Evolutionary conservation across 75 land plant species (phyloP).

Genomic region (Ceratopteris richardii): DNA sequence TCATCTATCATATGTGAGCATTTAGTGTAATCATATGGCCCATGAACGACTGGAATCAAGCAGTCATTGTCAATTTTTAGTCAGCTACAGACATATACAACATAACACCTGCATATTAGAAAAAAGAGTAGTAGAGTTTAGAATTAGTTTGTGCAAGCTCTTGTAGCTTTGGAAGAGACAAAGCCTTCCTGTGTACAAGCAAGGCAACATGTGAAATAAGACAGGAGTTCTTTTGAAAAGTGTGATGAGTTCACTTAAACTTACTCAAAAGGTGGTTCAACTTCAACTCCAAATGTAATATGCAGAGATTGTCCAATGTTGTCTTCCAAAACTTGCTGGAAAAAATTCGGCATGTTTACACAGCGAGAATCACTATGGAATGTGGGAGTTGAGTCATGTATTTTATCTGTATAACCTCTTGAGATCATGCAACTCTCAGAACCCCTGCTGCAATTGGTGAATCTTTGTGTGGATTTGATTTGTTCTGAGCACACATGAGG

Average conservation of each 20-base stretch:
- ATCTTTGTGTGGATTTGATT: neutral
- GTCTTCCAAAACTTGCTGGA: neutral
- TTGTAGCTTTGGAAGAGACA: no score
- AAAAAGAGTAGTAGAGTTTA: no score
- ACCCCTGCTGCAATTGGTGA: neutral
- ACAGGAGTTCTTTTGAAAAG: no score
- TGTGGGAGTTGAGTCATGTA: neutral
- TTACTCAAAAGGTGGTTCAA: conserved; percentile 91
- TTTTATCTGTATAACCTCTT: neutral
- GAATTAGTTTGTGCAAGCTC: no score
- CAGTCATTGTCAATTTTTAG: no score
- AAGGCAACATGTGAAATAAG: no score
- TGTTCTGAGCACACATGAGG: neutral
- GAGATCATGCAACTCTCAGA: neutral
- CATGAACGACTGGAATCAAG: no score
- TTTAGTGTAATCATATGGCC: no score
- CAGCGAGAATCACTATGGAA: neutral
- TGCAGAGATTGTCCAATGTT: conserved; percentile 38
- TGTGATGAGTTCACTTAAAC: conserved; percentile 17
- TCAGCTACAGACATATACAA: no score
- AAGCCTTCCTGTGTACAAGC: no score
- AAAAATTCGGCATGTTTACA: neutral
- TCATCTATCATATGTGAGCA: no score
- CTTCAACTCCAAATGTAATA: conserved; percentile 70
- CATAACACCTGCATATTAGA: no score